Percentiles rank a stretch among this genome's conserved stretches.
These are phyloP conservation scores for Eurotiales sp. DNA, from an alignment of 2,329 filamentous ascomycete species.

Conservation along the genomic window DNA sequence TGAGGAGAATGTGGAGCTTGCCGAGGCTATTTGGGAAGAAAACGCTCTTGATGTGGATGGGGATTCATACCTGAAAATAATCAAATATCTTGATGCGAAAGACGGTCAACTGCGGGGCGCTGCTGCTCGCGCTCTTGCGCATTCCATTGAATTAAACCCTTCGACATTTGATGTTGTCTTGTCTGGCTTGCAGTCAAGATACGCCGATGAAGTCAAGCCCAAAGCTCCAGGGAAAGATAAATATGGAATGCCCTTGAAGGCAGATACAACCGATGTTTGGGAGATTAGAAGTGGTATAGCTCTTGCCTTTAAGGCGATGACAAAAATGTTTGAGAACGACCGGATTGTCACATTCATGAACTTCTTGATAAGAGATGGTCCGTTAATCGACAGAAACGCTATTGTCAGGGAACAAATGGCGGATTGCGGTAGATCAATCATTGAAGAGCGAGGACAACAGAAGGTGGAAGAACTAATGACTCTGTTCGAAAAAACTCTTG, in stretches of 20 bases:
- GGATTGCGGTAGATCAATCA: slow-evolving; percentile 77
- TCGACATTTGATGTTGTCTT: slow-evolving; percentile 61
- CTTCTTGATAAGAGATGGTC: slow-evolving; percentile 81
- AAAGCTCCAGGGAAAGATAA: slow-evolving; percentile 80
- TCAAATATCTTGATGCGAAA: slow-evolving; percentile 74
- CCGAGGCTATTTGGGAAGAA: slow-evolving; percentile 90
- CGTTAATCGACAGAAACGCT: slow-evolving; percentile 76
- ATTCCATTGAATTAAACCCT: slow-evolving; percentile 62
- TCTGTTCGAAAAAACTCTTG: slow-evolving; percentile 84
- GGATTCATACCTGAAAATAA: slow-evolving; percentile 62
- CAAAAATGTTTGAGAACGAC: slow-evolving; percentile 62
- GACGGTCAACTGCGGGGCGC: slow-evolving; percentile 80
- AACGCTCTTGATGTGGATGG: slow-evolving; percentile 70
- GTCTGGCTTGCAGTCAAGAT: slow-evolving; percentile 63
- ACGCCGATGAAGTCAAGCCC: slow-evolving; percentile 75
- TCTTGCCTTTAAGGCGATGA: slow-evolving; percentile 78
- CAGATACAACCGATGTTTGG: slow-evolving; percentile 85
- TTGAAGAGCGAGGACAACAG: slow-evolving; percentile 73
- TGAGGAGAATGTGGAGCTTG: slow-evolving; percentile 79
- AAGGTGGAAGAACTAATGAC: slow-evolving; percentile 89
- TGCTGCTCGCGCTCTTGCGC: slow-evolving; percentile 75
- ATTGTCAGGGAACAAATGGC: slow-evolving; percentile 86
- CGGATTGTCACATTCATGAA: slow-evolving; percentile 74
- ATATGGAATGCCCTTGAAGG: slow-evolving; percentile 90
- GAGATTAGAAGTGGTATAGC: slow-evolving; percentile 86